Conservation (phyloP, 306 rosid genomes). For the Ziziphus jujuba region DNA sequence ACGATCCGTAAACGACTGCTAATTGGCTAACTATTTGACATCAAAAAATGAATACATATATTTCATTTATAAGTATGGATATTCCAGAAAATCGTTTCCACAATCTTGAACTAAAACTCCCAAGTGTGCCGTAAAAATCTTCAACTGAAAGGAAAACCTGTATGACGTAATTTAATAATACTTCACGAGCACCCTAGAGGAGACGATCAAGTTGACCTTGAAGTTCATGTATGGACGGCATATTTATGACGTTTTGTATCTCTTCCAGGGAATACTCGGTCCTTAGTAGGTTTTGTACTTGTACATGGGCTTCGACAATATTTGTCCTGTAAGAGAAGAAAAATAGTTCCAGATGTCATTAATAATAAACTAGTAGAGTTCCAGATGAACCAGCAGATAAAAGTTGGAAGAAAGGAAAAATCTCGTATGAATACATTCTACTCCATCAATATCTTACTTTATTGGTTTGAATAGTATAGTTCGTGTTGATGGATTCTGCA, state of each 20-base stretch:
- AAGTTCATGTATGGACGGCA: constrained; percentile 65
- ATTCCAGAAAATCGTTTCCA: background rate
- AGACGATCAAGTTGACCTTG: constrained; percentile 72
- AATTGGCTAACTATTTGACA: background rate
- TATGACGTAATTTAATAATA: constrained; percentile 12
- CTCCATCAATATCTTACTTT: constrained; percentile 53
- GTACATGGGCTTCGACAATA: constrained; percentile 89
- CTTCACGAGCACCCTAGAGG: constrained; percentile 39
- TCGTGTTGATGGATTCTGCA: constrained; percentile 83
- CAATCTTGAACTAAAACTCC: background rate
- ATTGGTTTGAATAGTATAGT: constrained; percentile 95
- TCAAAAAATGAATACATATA: constrained; percentile 16
- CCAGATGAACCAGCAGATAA: background rate
- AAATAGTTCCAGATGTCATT: no score
- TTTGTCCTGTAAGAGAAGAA: constrained; percentile 58
- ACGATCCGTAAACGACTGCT: background rate
- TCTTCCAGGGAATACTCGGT: constrained; percentile 83
- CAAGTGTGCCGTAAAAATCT: background rate
- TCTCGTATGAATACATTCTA: background rate
- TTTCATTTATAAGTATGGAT: no score
- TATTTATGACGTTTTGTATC: constrained; percentile 57
- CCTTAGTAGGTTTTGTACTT: constrained; percentile 66
- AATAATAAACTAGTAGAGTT: background rate
- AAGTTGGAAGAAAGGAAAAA: background rate
- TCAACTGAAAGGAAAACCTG: background rate